phyloP scores from a whole-genome alignment of 202 grass and related monocot species.

The Schoenoplectus triqueter region DNA sequence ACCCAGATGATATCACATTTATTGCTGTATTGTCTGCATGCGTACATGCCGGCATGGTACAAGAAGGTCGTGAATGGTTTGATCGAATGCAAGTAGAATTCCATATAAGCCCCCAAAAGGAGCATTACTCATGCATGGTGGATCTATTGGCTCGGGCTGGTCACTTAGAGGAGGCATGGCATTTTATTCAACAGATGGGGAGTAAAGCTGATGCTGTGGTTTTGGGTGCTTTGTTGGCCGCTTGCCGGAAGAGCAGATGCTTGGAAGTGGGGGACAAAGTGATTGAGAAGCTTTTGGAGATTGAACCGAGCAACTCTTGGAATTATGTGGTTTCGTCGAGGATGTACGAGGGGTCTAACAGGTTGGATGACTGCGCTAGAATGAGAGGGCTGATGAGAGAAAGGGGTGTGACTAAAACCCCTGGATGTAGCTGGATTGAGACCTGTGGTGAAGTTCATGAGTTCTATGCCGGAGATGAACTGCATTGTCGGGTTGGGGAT shows the following conservation, averaged over 20 bases:
- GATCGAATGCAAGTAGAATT: constrained; percentile 54
- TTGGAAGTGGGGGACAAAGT: constrained; percentile 65
- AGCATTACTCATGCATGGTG: constrained; percentile 87
- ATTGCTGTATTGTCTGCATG: constrained; percentile 77
- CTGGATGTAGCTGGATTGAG: constrained; percentile 81
- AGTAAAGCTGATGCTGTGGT: constrained; percentile 67
- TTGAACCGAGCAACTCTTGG: constrained; percentile 64
- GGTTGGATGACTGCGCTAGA: constrained; percentile 64
- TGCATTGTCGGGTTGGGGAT: constrained; percentile 50
- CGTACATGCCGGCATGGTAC: constrained; percentile 69
- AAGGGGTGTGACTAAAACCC: constrained; percentile 69
- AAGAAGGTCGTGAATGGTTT: constrained; percentile 65
- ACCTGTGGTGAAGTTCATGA: constrained; percentile 58
- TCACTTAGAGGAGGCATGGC: constrained; percentile 72
- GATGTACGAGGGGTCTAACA: constrained; percentile 66
- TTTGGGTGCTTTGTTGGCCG: constrained; percentile 69
- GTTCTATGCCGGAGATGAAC: constrained; percentile 69
- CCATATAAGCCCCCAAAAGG: constrained; percentile 57
- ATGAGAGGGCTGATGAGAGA: constrained; percentile 79
- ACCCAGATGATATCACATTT: constrained; percentile 67
- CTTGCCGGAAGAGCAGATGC: constrained; percentile 65
- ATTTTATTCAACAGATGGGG: constrained; percentile 64
- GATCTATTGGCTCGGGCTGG: constrained; percentile 76
- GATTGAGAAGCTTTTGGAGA: constrained; percentile 60
- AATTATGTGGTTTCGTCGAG: constrained; percentile 85